Conservation (phyloP, 139 green algal genomes). For the Closterium sp. region DNA sequence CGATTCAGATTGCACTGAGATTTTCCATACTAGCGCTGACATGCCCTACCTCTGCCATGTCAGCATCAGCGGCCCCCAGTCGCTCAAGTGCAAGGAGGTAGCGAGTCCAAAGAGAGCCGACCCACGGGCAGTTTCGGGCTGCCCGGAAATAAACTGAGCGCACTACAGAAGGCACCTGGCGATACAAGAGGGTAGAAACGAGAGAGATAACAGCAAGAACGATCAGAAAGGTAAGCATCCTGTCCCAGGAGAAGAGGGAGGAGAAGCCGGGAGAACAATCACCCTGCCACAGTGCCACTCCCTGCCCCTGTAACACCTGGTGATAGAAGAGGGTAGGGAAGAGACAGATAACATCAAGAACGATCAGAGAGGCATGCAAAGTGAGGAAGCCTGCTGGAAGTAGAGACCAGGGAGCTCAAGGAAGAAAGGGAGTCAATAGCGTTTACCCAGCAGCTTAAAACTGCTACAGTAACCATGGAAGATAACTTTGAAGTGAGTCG, state of each 20-base stretch:
- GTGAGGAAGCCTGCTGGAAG: background rate
- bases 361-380: background rate
- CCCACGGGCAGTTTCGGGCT: constrained; percentile 54
- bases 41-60: constrained; percentile 22
- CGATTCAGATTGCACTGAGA: too few species aligned
- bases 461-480: too few species aligned
- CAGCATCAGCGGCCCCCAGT: background rate
- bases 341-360: background rate
- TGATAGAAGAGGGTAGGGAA: background rate
- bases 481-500: background rate
- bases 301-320: background rate
- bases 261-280: background rate
- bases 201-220: background rate
- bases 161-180: constrained; percentile 44
- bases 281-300: background rate
- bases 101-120: constrained; percentile 36
- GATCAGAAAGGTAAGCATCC: background rate
- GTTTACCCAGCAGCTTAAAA: too few species aligned
- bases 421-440: background rate
- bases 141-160: constrained; percentile 32
- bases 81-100: constrained; percentile 52
- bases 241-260: too few species aligned
- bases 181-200: background rate
- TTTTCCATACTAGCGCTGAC: too few species aligned
- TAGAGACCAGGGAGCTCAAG: background rate